A percentile compares a stretch with the other conserved stretches of the same genome.
Conservation (phyloP, 495 filamentous ascomycete genomes). For the Massariosphaeria phaeospora region DNA sequence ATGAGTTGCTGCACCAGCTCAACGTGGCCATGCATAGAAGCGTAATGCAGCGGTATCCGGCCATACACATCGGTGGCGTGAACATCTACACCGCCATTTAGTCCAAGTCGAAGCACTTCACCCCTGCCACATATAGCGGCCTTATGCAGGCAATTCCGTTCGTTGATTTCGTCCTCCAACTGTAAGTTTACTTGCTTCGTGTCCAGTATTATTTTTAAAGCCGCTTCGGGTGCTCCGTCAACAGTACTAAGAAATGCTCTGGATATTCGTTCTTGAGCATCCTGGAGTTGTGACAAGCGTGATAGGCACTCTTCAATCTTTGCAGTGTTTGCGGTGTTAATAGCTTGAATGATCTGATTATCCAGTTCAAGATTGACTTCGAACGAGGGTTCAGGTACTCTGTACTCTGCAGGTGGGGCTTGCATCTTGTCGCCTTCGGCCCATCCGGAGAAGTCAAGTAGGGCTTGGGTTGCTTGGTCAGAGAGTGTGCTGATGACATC, state of each 20-base stretch:
- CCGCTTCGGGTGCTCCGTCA: constrained; percentile 73
- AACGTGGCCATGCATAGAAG: constrained; percentile 86
- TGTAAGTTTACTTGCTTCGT: constrained; percentile 80
- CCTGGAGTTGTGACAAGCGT: constrained; percentile 51
- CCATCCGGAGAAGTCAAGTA: constrained; percentile 92
- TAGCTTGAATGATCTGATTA: constrained; percentile 79
- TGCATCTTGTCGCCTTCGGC: constrained; percentile 88
- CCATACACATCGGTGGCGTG: constrained; percentile 85
- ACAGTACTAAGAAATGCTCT: constrained; percentile 84
- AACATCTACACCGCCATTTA: constrained; percentile 67
- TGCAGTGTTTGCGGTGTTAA: constrained; percentile 64
- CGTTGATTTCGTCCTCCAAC: constrained; percentile 93
- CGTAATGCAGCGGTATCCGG: constrained; percentile 89
- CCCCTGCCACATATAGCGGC: constrained; percentile 82
- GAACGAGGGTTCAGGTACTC: neutral
- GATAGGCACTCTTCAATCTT: constrained; percentile 59
- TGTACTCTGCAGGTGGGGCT: constrained; percentile 45
- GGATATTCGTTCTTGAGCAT: constrained; percentile 68
- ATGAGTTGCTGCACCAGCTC: constrained; percentile 76
- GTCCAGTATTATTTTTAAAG: constrained; percentile 68
- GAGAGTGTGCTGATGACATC: constrained; percentile 94
- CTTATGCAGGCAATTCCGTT: constrained; percentile 92
- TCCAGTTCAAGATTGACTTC: constrained; percentile 80
- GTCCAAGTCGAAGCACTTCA: constrained; percentile 68
- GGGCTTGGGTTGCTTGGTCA: constrained; percentile 88